These are phyloP conservation scores for Earliella scabrosa DNA, from an alignment of 1,284 basidiomycete genomes.

Conservation along the genomic window DNA sequence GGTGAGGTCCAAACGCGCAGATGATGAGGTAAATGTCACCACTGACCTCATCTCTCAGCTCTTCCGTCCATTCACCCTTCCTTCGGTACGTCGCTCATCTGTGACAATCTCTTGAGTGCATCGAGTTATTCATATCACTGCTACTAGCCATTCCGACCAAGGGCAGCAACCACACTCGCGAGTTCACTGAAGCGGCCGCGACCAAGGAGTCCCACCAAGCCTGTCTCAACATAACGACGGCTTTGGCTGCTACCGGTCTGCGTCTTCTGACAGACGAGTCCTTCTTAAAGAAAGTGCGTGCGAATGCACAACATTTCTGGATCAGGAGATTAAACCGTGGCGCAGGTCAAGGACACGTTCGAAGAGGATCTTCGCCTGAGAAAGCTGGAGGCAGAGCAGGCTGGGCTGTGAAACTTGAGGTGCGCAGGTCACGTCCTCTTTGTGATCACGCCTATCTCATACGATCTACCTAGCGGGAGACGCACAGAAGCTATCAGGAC, in stretches of 20 bases:
- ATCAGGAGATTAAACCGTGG: neutral
- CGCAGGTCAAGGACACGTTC: conserved; percentile 42
- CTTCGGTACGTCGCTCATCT: conserved; percentile 48
- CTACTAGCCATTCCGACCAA: conserved; percentile 66
- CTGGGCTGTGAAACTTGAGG: neutral
- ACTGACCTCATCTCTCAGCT: conserved; percentile 39
- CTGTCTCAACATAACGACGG: conserved; percentile 61
- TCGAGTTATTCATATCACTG: no score
- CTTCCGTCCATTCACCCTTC: conserved; percentile 67
- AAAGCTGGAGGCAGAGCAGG: conserved; percentile 15
- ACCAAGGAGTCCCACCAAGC: conserved; percentile 65
- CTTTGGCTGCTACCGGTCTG: conserved; percentile 62
- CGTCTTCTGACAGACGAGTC: conserved; percentile 57
- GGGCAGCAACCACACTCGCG: conserved; percentile 72
- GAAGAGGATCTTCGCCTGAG: conserved; percentile 35
- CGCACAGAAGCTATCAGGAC: no score
- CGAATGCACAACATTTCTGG: neutral
- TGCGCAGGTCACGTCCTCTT: neutral
- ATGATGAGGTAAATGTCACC: neutral
- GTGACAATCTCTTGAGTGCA: conserved; percentile 9
- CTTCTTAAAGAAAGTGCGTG: conserved; percentile 58
- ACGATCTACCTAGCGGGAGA: no score
- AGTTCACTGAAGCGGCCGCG: conserved; percentile 62
- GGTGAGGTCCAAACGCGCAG: conserved; percentile 40
- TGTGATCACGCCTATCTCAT: no score